Evolutionary conservation across 768 basidiomycete species (phyloP).

Genomic region (Dioszegia aurantiaca): DNA sequence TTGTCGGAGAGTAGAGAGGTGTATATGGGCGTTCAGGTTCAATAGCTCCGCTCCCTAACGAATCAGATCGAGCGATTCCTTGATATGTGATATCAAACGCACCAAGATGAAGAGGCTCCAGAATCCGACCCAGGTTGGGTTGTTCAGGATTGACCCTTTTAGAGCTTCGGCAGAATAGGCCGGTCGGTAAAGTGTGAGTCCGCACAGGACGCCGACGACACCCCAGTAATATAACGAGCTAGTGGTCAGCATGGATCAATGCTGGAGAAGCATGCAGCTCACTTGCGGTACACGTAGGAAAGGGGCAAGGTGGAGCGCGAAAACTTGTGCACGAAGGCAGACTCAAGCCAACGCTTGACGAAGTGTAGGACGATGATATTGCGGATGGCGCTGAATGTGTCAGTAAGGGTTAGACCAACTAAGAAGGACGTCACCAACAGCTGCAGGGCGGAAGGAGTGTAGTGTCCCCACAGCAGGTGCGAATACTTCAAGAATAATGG

Average conservation of each 20-base stretch:
- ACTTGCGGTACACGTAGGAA: conserved; percentile 86
- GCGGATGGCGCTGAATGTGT: conserved; percentile 38
- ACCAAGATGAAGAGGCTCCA: conserved; percentile 73
- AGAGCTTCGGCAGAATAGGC: conserved; percentile 68
- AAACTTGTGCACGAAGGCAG: conserved; percentile 90
- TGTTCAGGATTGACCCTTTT: conserved; percentile 63
- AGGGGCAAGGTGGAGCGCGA: conserved; percentile 92
- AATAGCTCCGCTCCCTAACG: conserved; percentile 61
- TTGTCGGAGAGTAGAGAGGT: conserved; percentile 70
- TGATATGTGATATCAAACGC: conserved; percentile 41
- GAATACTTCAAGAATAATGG: conserved; percentile 76
- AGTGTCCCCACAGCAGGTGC: conserved; percentile 64
- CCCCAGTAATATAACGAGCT: conserved; percentile 90
- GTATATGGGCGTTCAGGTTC: conserved; percentile 79
- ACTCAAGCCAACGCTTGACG: conserved; percentile 86
- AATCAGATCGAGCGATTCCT: not conserved
- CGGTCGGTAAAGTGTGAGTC: conserved; percentile 76
- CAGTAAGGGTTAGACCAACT: conserved; percentile 50
- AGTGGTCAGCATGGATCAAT: conserved; percentile 9
- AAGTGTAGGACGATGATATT: conserved; percentile 81
- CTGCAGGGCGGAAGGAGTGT: conserved; percentile 52
- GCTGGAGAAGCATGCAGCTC: conserved; percentile 29
- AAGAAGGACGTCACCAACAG: conserved; percentile 39
- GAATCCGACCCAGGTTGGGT: conserved; percentile 66
- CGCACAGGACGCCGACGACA: conserved; percentile 73